These are phyloP conservation scores for Solanum aculeatissimum DNA, from an alignment of 305 asterid genomes.

Conservation along the genomic window DNA sequence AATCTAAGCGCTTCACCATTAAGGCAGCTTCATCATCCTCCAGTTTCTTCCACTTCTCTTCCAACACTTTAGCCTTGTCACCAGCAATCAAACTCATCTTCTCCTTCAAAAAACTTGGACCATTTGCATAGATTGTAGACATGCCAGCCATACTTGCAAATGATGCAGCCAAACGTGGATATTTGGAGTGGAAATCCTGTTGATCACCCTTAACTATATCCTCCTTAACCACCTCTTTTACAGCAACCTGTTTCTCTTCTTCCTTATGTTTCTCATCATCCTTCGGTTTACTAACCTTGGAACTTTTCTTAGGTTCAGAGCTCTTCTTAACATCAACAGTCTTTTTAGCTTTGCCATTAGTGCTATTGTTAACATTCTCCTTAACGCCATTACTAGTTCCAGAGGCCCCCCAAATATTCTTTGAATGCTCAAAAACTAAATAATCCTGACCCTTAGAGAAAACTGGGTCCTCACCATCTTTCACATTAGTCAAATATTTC, in stretches of 20 bases:
- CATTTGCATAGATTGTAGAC: neutral
- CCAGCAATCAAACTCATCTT: slow-evolving; percentile 20
- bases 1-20: slow-evolving; percentile 12
- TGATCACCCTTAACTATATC: slow-evolving; percentile 1
- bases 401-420: slow-evolving; percentile 32
- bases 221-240: neutral
- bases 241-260: neutral
- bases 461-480: slow-evolving; percentile 27
- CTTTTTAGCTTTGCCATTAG: neutral
- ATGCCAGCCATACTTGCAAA: neutral
- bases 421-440: slow-evolving; percentile 25
- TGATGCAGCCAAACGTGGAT: slow-evolving; percentile 19
- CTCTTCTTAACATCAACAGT: neutral
- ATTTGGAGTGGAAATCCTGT: slow-evolving; percentile 19
- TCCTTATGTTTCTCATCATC: neutral
- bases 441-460: slow-evolving; percentile 33
- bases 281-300: neutral
- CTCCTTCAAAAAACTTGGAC: neutral
- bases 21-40: slow-evolving; percentile 22
- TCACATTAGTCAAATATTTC: slow-evolving; percentile 24
- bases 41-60: slow-evolving; percentile 46
- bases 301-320: neutral
- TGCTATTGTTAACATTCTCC: slow-evolving; percentile 1
- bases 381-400: neutral
- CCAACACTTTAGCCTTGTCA: slow-evolving; percentile 34